phyloP scores from a whole-genome alignment of 2,329 filamentous ascomycete genomes.

The Alternaria sp. region DNA sequence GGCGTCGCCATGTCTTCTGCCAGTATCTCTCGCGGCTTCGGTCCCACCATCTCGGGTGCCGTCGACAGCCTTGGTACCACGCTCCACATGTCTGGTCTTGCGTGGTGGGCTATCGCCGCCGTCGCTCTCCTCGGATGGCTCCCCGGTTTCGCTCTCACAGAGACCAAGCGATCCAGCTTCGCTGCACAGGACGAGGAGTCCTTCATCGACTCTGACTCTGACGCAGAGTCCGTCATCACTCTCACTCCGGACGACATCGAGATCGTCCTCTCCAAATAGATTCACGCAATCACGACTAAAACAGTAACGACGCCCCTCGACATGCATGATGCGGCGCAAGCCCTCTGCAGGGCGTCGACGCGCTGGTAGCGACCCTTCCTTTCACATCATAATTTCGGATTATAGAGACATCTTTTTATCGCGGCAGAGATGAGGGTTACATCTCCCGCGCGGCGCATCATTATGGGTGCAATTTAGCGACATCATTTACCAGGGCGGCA shows the following conservation, averaged over 20 bases:
- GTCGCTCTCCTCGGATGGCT: slow-evolving; percentile 72
- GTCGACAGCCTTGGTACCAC: slow-evolving; percentile 82
- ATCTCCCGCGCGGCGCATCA: slow-evolving; percentile 20
- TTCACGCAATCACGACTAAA: slow-evolving; percentile 22
- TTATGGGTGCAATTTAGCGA: slow-evolving; percentile 14
- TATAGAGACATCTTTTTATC: slow-evolving; percentile 15
- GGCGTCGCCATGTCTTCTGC: slow-evolving; percentile 91
- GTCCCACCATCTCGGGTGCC: slow-evolving; percentile 84
- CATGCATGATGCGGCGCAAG: slow-evolving; percentile 11
- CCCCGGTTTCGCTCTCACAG: slow-evolving; percentile 66
- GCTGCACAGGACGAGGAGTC: slow-evolving; percentile 38
- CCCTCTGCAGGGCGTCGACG: slow-evolving; percentile 1
- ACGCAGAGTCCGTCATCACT: slow-evolving; percentile 42
- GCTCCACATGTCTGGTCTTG: slow-evolving; percentile 82
- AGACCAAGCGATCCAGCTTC: slow-evolving; percentile 54
- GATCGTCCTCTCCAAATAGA: slow-evolving; percentile 40
- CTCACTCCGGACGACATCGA: slow-evolving; percentile 42
- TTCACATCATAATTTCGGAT: slow-evolving; percentile 13
- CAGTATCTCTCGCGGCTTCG: slow-evolving; percentile 85
- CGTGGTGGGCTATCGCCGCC: slow-evolving; percentile 89
- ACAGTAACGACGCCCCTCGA: slow-evolving; percentile 16
- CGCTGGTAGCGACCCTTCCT: slow-evolving; percentile 21
- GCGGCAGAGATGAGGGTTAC: slow-evolving; percentile 2
- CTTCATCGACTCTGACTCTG: slow-evolving; percentile 37
- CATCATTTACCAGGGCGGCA: slow-evolving; percentile 15